Percentiles rank a stretch among this genome's conserved stretches.
Conservation (phyloP, 2,329 filamentous ascomycete species). For the Lizonia empirigonia region DNA sequence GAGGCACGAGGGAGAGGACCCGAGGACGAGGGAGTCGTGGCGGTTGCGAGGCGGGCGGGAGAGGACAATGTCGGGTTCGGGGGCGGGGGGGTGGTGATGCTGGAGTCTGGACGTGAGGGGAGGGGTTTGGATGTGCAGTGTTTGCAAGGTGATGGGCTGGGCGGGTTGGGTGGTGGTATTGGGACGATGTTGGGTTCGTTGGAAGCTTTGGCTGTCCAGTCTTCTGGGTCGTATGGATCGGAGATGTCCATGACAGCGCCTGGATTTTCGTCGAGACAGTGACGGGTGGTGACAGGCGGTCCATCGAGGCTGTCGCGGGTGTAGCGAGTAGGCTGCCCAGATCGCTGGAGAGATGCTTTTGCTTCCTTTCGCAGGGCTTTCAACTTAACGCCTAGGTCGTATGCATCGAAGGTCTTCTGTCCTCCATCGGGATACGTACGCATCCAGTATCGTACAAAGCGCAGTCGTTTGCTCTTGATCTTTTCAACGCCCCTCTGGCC, state of each 20-base stretch:
- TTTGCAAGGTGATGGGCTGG: no score
- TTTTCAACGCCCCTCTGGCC: slow-evolving; percentile 16
- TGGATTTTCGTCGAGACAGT: background rate
- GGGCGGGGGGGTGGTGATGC: background rate
- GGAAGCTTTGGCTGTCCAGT: background rate
- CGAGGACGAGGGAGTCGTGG: background rate
- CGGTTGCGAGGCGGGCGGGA: background rate
- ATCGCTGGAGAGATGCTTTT: background rate
- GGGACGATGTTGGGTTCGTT: background rate
- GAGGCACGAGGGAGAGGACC: background rate
- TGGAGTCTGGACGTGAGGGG: no score
- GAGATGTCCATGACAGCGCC: background rate
- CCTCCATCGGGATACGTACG: slow-evolving; percentile 15
- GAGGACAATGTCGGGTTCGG: no score
- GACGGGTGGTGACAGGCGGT: background rate
- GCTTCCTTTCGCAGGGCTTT: slow-evolving; percentile 16
- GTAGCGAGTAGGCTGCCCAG: background rate
- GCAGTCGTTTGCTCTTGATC: slow-evolving; percentile 27
- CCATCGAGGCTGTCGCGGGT: background rate
- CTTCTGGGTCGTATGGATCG: background rate
- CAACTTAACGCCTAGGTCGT: slow-evolving; percentile 30
- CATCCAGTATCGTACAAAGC: slow-evolving; percentile 36
- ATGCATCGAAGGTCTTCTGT: slow-evolving; percentile 20
- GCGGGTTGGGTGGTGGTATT: background rate
- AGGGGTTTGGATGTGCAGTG: background rate